Conservation (phyloP, 306 rosid genomes). For the Adenanthera pavonina region DNA sequence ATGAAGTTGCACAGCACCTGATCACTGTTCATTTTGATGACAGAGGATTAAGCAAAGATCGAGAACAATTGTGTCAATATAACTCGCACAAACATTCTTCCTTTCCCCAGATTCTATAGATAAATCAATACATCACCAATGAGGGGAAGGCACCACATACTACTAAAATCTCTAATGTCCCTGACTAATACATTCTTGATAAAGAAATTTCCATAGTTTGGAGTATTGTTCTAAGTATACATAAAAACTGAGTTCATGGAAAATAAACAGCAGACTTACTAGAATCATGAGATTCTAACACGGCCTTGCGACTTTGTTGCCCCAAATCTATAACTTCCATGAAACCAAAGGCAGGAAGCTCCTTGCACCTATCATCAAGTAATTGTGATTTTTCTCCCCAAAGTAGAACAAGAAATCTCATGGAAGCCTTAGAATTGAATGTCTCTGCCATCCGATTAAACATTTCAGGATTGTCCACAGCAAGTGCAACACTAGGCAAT, state of each 20-base stretch:
- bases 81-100: not conserved
- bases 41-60: not conserved
- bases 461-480: conserved; percentile 83
- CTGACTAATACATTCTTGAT: not conserved
- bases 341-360: conserved; percentile 63
- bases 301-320: conserved; percentile 59
- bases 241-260: conserved; percentile 3
- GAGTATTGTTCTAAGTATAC: not conserved
- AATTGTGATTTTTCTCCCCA: conserved; percentile 90
- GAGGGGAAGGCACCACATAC: not conserved
- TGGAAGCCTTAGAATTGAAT: conserved; percentile 61
- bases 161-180: conserved; percentile 1
- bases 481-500: conserved; percentile 77
- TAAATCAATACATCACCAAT: not conserved
- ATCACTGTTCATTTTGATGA: conserved; percentile 18
- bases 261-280: conserved; percentile 58
- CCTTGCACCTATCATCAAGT: conserved; percentile 48
- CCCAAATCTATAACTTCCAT: conserved; percentile 71
- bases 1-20: conserved; percentile 33
- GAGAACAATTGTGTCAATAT: not conserved
- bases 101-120: not conserved
- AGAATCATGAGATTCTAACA: conserved; percentile 51
- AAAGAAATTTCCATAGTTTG: not conserved
- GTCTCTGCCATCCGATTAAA: conserved; percentile 68
- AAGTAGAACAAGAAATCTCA: conserved; percentile 79